A percentile compares a stretch with the other conserved stretches of the same genome.
Conservation (phyloP, 768 basidiomycete species). For the Naganishia onofrii region DNA sequence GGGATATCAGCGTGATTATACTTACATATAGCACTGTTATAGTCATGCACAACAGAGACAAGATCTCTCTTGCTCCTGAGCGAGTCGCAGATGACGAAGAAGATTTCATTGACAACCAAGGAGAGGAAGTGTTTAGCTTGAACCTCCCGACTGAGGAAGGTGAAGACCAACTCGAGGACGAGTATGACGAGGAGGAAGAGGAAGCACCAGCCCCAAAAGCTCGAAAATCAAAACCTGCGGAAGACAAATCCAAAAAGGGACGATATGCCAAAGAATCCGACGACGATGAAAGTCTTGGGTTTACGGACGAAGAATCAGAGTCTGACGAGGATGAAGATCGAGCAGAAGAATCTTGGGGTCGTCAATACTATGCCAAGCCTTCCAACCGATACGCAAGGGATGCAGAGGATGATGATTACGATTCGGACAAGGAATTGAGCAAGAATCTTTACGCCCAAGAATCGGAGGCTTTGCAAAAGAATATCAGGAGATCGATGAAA, state of each 20-base stretch:
- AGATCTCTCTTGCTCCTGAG: slow-evolving; percentile 64
- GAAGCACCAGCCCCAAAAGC: slow-evolving; percentile 32
- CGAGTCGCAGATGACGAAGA: slow-evolving; percentile 40
- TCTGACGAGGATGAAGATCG: slow-evolving; percentile 48
- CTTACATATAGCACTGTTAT: neutral
- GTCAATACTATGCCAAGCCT: slow-evolving; percentile 70
- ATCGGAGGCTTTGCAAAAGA: slow-evolving; percentile 72
- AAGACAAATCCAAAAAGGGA: slow-evolving; percentile 43
- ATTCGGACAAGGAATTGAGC: slow-evolving; percentile 61
- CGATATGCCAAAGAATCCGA: slow-evolving; percentile 48
- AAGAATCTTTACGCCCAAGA: slow-evolving; percentile 87
- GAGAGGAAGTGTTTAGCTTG: slow-evolving; percentile 79
- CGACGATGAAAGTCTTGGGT: slow-evolving; percentile 31
- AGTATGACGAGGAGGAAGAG: slow-evolving; percentile 56
- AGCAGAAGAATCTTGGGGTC: slow-evolving; percentile 78
- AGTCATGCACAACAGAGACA: slow-evolving; percentile 60
- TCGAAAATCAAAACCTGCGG: slow-evolving; percentile 37
- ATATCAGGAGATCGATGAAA: slow-evolving; percentile 65
- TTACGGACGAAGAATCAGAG: slow-evolving; percentile 49
- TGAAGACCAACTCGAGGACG: slow-evolving; percentile 54
- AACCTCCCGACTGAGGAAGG: slow-evolving; percentile 44
- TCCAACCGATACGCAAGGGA: slow-evolving; percentile 43
- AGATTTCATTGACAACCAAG: slow-evolving; percentile 56
- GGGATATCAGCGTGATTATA: neutral
- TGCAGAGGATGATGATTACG: slow-evolving; percentile 64